Evolutionary conservation across 768 basidiomycete species (phyloP).

Genomic region (Panus rudis): DNA sequence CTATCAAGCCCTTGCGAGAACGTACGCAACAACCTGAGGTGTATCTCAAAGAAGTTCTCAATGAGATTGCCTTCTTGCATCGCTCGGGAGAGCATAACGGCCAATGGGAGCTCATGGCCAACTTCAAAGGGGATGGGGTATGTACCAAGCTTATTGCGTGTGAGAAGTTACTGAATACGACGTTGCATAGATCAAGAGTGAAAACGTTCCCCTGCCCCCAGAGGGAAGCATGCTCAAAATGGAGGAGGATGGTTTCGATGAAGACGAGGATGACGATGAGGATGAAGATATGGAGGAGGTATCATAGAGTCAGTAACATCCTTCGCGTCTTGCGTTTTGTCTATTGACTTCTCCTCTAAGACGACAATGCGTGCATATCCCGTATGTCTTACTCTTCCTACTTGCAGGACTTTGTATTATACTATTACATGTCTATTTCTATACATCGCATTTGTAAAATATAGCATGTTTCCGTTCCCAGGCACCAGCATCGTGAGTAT

Average conservation of each 20-base stretch:
- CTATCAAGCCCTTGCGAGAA: slow-evolving; percentile 68
- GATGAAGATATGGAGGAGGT: slow-evolving; percentile 72
- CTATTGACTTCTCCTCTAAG: neutral
- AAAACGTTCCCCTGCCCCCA: slow-evolving; percentile 22
- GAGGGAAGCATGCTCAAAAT: slow-evolving; percentile 32
- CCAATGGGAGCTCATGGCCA: slow-evolving; percentile 72
- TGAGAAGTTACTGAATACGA: slow-evolving; percentile 4
- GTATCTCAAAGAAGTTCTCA: slow-evolving; percentile 79
- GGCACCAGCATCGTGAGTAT: too few relatives aligned
- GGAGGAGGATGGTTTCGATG: slow-evolving; percentile 47
- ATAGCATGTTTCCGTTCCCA: too few relatives aligned
- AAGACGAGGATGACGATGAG: slow-evolving; percentile 54
- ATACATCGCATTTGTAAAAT: too few relatives aligned
- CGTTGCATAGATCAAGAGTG: slow-evolving; percentile 24
- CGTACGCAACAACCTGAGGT: slow-evolving; percentile 81
- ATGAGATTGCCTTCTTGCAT: slow-evolving; percentile 69
- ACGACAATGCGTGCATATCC: too few relatives aligned
- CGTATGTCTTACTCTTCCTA: neutral
- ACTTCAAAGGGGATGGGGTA: slow-evolving; percentile 60
- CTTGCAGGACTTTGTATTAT: slow-evolving; percentile 2
- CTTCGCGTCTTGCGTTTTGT: neutral
- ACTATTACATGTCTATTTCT: neutral
- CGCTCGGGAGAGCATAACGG: slow-evolving; percentile 78
- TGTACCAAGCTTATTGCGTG: slow-evolving; percentile 17
- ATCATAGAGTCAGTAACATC: slow-evolving; percentile 29